Percentiles rank a stretch among this genome's conserved stretches.
These are phyloP conservation scores for Cyclotella baltica DNA, from an alignment of 108 stramenopile genomes.

Conservation along the genomic window DNA sequence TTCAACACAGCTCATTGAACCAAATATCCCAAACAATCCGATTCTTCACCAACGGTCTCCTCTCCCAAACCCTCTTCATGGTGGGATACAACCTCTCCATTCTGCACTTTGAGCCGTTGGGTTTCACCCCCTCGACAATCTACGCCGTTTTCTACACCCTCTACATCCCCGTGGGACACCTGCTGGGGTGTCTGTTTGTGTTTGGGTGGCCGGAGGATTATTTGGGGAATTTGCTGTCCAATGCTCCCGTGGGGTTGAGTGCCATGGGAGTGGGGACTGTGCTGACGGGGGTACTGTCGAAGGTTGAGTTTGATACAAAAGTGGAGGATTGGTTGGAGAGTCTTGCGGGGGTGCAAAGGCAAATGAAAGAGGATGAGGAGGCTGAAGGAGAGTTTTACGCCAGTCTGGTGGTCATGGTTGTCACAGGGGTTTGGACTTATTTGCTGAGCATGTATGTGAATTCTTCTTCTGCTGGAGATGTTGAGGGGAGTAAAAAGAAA, in stretches of 20 bases:
- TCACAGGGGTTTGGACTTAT: constrained; percentile 86
- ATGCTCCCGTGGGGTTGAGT: constrained; percentile 86
- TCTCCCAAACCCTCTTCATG: constrained; percentile 83
- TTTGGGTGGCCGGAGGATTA: constrained; percentile 91
- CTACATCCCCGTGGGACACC: constrained; percentile 84
- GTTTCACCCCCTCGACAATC: constrained; percentile 71
- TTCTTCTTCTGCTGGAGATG: constrained; percentile 34
- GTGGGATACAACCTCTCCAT: constrained; percentile 77
- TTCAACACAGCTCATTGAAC: constrained; percentile 54
- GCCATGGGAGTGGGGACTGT: constrained; percentile 77
- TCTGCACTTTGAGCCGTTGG: constrained; percentile 54
- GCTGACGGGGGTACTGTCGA: constrained; percentile 78
- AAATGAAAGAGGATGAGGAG: constrained; percentile 25
- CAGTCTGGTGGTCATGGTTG: constrained; percentile 75
- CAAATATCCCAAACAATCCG: constrained; percentile 75
- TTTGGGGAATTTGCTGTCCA: constrained; percentile 69
- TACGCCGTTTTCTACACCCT: constrained; percentile 76
- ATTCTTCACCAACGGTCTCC: constrained; percentile 76
- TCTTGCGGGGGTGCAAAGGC: constrained; percentile 23
- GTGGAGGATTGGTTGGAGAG: constrained; percentile 58
- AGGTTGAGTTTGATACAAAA: constrained; percentile 67
- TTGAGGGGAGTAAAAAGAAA: constrained; percentile 44
- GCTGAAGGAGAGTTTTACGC: constrained; percentile 85
- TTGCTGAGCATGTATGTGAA: constrained; percentile 76
- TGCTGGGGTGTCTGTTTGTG: constrained; percentile 69